These are phyloP conservation scores for Vitis amurensis DNA, from an alignment of 164 flowering plant genomes.

Conservation along the genomic window DNA sequence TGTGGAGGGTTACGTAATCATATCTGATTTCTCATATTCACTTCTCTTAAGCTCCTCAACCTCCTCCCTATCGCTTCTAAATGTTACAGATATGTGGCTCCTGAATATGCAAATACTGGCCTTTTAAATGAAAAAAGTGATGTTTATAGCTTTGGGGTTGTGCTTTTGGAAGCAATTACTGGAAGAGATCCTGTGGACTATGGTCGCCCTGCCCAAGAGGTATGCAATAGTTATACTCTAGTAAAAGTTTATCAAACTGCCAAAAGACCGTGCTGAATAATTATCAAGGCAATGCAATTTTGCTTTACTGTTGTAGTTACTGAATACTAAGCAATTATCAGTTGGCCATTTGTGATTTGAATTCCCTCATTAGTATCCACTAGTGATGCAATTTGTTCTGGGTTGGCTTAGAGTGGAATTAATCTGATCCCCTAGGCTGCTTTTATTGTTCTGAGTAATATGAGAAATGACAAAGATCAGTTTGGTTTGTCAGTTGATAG, in stretches of 20 bases:
- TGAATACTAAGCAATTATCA: neutral
- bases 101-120: constrained; percentile 81
- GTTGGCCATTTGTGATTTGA: neutral
- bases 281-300: neutral
- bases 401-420: too few species aligned
- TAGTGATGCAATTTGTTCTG: neutral
- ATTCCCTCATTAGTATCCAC: neutral
- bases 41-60: neutral
- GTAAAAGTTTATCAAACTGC: neutral
- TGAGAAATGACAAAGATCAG: too few species aligned
- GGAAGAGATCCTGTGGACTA: constrained; percentile 88
- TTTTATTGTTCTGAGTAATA: too few species aligned
- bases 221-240: constrained; percentile 12
- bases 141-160: constrained; percentile 79
- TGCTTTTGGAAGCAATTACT: constrained; percentile 70
- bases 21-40: neutral
- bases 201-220: constrained; percentile 74
- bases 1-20: neutral
- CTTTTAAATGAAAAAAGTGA: constrained; percentile 82
- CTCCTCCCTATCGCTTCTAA: neutral
- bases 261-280: neutral
- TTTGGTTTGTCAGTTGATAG: too few species aligned
- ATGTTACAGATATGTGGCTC: constrained; percentile 61
- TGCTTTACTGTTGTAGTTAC: neutral
- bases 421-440: too few species aligned